Conservation (phyloP, 768 basidiomycete species). For the Tubosaeta brunneosetosa region DNA sequence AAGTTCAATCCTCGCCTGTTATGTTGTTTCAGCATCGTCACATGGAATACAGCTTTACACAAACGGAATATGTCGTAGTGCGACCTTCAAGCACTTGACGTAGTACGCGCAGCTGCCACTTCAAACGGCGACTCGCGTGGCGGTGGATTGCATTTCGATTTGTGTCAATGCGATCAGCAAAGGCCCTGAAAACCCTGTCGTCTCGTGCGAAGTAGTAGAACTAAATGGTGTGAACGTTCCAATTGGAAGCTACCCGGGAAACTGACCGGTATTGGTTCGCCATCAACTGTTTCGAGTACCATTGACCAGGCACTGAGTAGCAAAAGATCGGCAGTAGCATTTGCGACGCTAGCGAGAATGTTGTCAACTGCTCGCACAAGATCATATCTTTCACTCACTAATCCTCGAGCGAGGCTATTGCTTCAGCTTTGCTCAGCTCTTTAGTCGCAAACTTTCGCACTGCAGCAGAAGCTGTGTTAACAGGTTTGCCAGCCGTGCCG, state of each 20-base stretch:
- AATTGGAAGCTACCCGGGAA: neutral
- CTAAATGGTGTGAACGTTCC: slow-evolving; percentile 24
- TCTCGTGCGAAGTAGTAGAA: slow-evolving; percentile 94
- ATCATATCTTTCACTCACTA: slow-evolving; percentile 56
- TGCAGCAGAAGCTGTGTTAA: slow-evolving; percentile 66
- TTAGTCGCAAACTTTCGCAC: slow-evolving; percentile 84
- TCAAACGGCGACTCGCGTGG: slow-evolving; percentile 51
- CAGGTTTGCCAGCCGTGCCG: slow-evolving; percentile 68
- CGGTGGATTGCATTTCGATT: slow-evolving; percentile 46
- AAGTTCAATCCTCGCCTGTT: slow-evolving; percentile 59
- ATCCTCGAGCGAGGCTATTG: slow-evolving; percentile 82
- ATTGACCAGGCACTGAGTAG: slow-evolving; percentile 79
- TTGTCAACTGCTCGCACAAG: neutral
- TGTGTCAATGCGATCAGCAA: slow-evolving; percentile 38
- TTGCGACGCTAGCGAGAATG: slow-evolving; percentile 58
- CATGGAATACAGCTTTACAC: slow-evolving; percentile 20
- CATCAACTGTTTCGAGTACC: slow-evolving; percentile 53
- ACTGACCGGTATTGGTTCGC: slow-evolving; percentile 69
- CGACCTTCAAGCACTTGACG: slow-evolving; percentile 63
- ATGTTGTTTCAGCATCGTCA: slow-evolving; percentile 4
- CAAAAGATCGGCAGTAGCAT: slow-evolving; percentile 81
- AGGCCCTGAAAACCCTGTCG: slow-evolving; percentile 75
- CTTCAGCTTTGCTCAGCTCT: slow-evolving; percentile 71
- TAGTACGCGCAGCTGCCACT: slow-evolving; percentile 67
- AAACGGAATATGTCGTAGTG: slow-evolving; percentile 58